Evolutionary conservation across 2,329 filamentous ascomycete genomes (phyloP).

Genomic region (Xylariaceae sp.): DNA sequence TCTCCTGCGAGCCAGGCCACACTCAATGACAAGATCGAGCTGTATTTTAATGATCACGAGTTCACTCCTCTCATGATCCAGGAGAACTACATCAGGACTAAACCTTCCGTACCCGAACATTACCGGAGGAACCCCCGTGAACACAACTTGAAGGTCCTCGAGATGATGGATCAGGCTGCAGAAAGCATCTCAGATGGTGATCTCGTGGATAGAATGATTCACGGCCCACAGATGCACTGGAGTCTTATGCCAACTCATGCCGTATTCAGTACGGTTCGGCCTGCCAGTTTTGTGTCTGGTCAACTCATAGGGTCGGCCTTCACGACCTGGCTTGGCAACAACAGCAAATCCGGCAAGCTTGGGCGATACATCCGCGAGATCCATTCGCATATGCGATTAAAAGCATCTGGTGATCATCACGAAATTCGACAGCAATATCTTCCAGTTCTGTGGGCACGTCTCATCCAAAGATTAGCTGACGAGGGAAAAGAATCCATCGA

Average conservation of each 20-base stretch:
- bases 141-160: conserved; percentile 73
- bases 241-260: conserved; percentile 95
- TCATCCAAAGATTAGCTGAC: conserved; percentile 66
- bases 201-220: conserved; percentile 94
- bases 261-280: conserved; percentile 88
- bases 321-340: conserved; percentile 90
- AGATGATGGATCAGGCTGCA: conserved; percentile 80
- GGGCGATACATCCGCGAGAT: conserved; percentile 84
- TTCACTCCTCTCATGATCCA: conserved; percentile 97
- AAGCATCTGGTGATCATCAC: conserved; percentile 82
- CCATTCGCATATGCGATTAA: conserved; percentile 92
- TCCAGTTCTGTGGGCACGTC: conserved; percentile 76
- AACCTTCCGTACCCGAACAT: conserved; percentile 59
- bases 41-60: conserved; percentile 99
- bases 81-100: conserved; percentile 89
- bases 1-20: conserved; percentile 75
- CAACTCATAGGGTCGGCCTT: conserved; percentile 71
- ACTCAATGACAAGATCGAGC: conserved; percentile 94
- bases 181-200: conserved; percentile 97
- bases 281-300: conserved; percentile 80
- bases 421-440: conserved; percentile 94
- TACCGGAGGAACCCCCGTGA: conserved; percentile 59
- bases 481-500: conserved; percentile 79
- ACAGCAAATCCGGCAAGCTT: conserved; percentile 78
- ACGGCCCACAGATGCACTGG: conserved; percentile 97